Percentiles rank a stretch among this genome's conserved stretches.
These are phyloP conservation scores for Paramecium pentaurelia DNA, from an alignment of 73 alveolate genomes.

Conservation along the genomic window DNA sequence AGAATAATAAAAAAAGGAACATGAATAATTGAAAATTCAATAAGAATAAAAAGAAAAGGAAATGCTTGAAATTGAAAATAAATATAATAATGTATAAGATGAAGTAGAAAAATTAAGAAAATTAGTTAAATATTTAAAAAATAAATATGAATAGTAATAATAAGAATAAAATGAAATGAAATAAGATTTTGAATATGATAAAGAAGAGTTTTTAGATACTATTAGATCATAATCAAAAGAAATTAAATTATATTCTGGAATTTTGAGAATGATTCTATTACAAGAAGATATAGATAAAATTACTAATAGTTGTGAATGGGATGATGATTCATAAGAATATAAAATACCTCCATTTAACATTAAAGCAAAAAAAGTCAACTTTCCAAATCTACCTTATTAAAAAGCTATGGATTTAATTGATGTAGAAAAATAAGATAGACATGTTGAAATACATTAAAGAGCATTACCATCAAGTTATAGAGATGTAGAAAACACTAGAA, in stretches of 20 bases:
- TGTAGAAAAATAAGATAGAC: neutral
- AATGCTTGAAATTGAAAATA: slow-evolving; percentile 52
- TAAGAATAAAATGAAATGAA: slow-evolving; percentile 49
- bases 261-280: slow-evolving; percentile 49
- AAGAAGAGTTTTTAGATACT: slow-evolving; percentile 64
- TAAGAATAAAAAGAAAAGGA: slow-evolving; percentile 64
- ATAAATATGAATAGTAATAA: slow-evolving; percentile 19
- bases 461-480: neutral
- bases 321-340: slow-evolving; percentile 56
- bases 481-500: neutral
- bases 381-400: slow-evolving; percentile 59
- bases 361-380: slow-evolving; percentile 44
- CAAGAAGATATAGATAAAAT: slow-evolving; percentile 50
- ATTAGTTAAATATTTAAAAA: neutral
- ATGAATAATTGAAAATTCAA: slow-evolving; percentile 66
- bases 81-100: slow-evolving; percentile 54
- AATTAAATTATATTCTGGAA: slow-evolving; percentile 25
- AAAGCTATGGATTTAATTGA: slow-evolving; percentile 5
- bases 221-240: slow-evolving; percentile 55
- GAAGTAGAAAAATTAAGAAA: slow-evolving; percentile 61
- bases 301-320: slow-evolving; percentile 48
- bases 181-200: slow-evolving; percentile 61
- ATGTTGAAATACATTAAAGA: neutral
- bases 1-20: slow-evolving; percentile 68
- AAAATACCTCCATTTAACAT: slow-evolving; percentile 61